These are phyloP conservation scores for Solanum pimpinellifolium DNA, from an alignment of 257 asterid species.

Conservation along the genomic window DNA sequence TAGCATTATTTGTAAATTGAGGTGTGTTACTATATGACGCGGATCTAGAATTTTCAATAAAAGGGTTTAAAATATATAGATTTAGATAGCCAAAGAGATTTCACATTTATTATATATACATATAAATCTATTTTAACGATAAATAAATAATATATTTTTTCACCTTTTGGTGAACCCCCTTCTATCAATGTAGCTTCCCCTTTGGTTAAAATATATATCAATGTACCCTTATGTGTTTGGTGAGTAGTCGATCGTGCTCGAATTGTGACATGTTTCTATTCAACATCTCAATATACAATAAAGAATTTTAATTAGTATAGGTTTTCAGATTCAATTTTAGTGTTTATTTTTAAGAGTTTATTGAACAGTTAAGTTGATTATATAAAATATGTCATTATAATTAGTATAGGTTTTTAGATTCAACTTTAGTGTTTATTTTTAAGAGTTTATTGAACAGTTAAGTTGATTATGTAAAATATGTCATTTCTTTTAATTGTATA, in stretches of 20 bases:
- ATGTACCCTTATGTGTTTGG: not conserved
- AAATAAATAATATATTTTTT: no score
- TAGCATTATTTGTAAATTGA: conserved; percentile 8
- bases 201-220: not conserved
- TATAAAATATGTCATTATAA: not conserved
- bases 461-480: not conserved
- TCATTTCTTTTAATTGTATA: not conserved
- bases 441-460: not conserved
- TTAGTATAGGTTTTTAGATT: no score
- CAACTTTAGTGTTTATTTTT: not conserved
- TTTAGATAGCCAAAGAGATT: no score
- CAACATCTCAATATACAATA: not conserved
- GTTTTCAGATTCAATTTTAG: no score
- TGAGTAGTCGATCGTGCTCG: not conserved
- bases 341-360: not conserved
- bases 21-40: not conserved
- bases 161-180: no score
- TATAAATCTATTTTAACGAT: no score
- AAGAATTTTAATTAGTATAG: not conserved
- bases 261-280: not conserved
- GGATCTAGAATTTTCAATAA: no score
- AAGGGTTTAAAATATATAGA: no score
- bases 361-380: not conserved
- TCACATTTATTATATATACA: no score
- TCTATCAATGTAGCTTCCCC: no score